A percentile compares a stretch with the other conserved stretches of the same genome.
These are phyloP conservation scores for Paragyromitra xinjiangensis DNA, from an alignment of 495 filamentous ascomycete species.

Conservation along the genomic window DNA sequence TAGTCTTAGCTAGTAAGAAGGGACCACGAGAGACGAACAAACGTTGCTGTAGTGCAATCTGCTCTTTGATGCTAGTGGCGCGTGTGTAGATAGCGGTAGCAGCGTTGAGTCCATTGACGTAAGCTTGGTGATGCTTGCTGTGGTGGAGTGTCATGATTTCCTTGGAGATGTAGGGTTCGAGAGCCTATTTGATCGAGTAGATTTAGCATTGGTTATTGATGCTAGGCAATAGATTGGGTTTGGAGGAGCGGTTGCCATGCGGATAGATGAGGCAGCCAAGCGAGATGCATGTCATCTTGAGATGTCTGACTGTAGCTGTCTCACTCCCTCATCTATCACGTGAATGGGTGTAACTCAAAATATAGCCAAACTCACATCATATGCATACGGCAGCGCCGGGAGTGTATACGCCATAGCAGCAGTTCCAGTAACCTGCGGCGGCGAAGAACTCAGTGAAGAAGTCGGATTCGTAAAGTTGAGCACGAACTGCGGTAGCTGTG, in stretches of 20 bases:
- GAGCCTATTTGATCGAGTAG: slow-evolving; percentile 62
- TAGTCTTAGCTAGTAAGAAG: no score
- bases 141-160: slow-evolving; percentile 97
- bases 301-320: neutral
- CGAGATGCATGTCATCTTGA: neutral
- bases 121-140: slow-evolving; percentile 78
- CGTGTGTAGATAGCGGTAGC: slow-evolving; percentile 67
- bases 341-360: neutral
- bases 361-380: slow-evolving; percentile 42
- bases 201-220: neutral
- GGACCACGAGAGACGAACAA: slow-evolving; percentile 61
- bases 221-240: neutral
- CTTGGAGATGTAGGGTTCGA: slow-evolving; percentile 92
- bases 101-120: slow-evolving; percentile 76
- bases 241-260: neutral
- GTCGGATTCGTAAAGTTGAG: slow-evolving; percentile 50
- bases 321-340: neutral
- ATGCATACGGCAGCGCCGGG: slow-evolving; percentile 50
- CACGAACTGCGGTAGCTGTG: slow-evolving; percentile 51
- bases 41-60: slow-evolving; percentile 79
- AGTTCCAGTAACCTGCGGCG: slow-evolving; percentile 17
- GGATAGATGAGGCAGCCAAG: neutral
- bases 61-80: slow-evolving; percentile 69
- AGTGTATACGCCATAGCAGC: slow-evolving; percentile 38
- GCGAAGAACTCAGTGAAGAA: neutral